Conservation (phyloP, 208 protist species). For the Acanthamoeba sp. region DNA sequence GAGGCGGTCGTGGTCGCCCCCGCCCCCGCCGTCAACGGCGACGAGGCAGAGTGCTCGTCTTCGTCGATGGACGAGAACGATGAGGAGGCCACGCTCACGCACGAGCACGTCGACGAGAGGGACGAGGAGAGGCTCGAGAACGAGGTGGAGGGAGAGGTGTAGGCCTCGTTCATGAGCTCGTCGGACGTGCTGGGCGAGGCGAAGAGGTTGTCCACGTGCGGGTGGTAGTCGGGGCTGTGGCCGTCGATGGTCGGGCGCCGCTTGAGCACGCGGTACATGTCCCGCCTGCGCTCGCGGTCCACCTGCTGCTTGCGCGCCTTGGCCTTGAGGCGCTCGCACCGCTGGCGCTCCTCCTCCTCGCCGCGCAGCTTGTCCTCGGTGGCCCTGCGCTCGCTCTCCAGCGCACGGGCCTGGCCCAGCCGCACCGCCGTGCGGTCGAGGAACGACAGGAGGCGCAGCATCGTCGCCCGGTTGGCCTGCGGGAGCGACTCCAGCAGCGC, state of each 20-base stretch:
- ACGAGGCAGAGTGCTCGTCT: background rate
- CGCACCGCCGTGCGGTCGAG: background rate
- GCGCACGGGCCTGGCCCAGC: background rate
- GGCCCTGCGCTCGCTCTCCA: background rate
- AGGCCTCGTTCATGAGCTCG: background rate
- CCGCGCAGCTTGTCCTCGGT: background rate
- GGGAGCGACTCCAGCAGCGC: constrained; percentile 21
- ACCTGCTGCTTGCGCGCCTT: background rate
- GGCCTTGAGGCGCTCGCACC: too few relatives aligned
- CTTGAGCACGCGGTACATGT: constrained; percentile 61
- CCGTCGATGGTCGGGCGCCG: background rate
- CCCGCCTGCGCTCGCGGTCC: background rate
- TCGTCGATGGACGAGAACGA: background rate
- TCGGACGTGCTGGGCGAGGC: background rate
- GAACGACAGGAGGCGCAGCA: constrained; percentile 32
- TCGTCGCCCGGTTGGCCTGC: background rate
- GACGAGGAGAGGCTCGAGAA: background rate
- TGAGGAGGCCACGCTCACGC: background rate
- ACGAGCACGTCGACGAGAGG: background rate
- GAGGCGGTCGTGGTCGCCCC: background rate
- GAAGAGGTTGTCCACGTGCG: background rate
- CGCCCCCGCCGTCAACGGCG: background rate
- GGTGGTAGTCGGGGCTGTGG: background rate
- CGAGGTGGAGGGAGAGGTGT: background rate
- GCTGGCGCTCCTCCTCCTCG: background rate